phyloP scores from a whole-genome alignment of 352 stramenopile genomes.

The Pythium insidiosum region DNA sequence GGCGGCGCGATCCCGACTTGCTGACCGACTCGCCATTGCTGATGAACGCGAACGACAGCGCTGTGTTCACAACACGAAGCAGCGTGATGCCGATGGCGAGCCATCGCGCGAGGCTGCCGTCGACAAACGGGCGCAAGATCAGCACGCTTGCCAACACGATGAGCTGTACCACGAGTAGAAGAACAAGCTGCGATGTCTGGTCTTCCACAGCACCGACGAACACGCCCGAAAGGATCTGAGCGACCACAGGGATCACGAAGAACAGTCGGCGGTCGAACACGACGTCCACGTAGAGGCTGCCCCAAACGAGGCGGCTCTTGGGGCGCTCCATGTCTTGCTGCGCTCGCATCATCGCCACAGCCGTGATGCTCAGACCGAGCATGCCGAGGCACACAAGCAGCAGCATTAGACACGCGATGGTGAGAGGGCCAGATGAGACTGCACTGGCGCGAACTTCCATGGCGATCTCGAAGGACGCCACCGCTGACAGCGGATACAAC shows the following conservation, averaged over 20 bases:
- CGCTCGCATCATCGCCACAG: no score
- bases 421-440: slow-evolving; percentile 3
- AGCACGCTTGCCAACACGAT: slow-evolving; percentile 13
- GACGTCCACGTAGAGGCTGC: slow-evolving; percentile 19
- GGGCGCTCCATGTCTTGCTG: background rate
- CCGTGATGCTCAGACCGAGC: no score
- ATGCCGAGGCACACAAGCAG: slow-evolving; percentile 6
- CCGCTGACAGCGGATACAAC: slow-evolving; percentile 16
- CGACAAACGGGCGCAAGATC: slow-evolving; percentile 10
- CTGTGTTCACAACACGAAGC: slow-evolving; percentile 13
- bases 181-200: slow-evolving; percentile 4
- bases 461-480: slow-evolving; percentile 15
- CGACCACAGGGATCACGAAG: slow-evolving; percentile 9
- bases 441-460: slow-evolving; percentile 8
- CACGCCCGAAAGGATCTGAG: slow-evolving; percentile 18
- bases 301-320: slow-evolving; percentile 14
- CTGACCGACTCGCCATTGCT: no score
- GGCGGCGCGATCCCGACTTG: background rate
- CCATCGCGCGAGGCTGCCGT: slow-evolving; percentile 6
- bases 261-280: slow-evolving; percentile 16
- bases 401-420: background rate
- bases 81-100: slow-evolving; percentile 10
- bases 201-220: slow-evolving; percentile 6
- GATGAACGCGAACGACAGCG: slow-evolving; percentile 5
- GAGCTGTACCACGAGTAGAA: slow-evolving; percentile 12